phyloP scores from a whole-genome alignment of 139 green algal species.

The Protoeuglena noctilucae region DNA sequence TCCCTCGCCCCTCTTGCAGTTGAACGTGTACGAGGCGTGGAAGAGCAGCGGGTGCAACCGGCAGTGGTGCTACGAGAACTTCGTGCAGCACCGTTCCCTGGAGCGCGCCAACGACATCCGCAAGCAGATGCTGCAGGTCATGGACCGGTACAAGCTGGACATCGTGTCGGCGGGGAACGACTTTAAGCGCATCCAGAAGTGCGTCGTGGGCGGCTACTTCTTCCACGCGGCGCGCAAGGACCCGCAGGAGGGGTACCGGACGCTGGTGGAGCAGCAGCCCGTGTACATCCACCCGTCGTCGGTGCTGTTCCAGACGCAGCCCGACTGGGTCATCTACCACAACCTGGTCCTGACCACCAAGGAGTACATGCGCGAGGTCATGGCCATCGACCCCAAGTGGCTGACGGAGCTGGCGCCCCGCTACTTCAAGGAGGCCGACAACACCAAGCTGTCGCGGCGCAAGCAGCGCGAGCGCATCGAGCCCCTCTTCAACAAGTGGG shows the following conservation, averaged over 20 bases:
- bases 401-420: constrained; percentile 88
- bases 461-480: constrained; percentile 91
- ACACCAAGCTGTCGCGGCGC: constrained; percentile 58
- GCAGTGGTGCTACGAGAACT: constrained; percentile 92
- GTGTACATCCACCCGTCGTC: constrained; percentile 90
- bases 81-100: constrained; percentile 74
- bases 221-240: constrained; percentile 54
- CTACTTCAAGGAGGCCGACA: constrained; percentile 75
- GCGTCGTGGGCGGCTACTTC: constrained; percentile 37
- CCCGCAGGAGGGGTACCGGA: constrained; percentile 59
- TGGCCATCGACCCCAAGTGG: constrained; percentile 89
- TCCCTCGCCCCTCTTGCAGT: too few species aligned
- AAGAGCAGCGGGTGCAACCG: constrained; percentile 82
- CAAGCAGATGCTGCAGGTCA: constrained; percentile 95
- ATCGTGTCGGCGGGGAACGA: constrained; percentile 71
- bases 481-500: constrained; percentile 74
- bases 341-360: constrained; percentile 44
- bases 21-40: constrained; percentile 96
- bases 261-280: constrained; percentile 72
- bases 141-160: constrained; percentile 97
- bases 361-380: constrained; percentile 44
- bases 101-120: constrained; percentile 80
- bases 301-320: constrained; percentile 75
- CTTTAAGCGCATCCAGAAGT: constrained; percentile 75
- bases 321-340: constrained; percentile 78